Evolutionary conservation across 2,329 filamentous ascomycete species (phyloP).

Genomic region (Scedosporium aurantiacum): DNA sequence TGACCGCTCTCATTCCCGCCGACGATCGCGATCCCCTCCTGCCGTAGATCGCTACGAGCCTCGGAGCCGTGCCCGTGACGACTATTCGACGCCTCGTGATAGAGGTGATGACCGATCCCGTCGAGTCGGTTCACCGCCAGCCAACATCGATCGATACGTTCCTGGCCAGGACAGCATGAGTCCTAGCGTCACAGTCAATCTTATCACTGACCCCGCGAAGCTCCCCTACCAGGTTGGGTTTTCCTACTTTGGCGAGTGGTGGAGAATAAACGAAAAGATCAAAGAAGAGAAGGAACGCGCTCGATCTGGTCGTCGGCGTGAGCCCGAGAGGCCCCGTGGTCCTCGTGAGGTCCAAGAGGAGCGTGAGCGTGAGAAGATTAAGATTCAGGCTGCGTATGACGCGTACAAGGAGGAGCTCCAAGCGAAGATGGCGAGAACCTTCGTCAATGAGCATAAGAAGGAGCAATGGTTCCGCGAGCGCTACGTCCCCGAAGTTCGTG

Average conservation of each 20-base stretch:
- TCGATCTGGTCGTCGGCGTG: slow-evolving; percentile 57
- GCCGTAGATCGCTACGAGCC: slow-evolving; percentile 70
- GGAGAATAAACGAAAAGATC: slow-evolving; percentile 70
- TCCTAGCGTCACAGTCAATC: slow-evolving; percentile 43
- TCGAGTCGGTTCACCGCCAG: slow-evolving; percentile 48
- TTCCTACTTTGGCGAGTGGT: slow-evolving; percentile 80
- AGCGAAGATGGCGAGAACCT: slow-evolving; percentile 72
- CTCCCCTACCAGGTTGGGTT: slow-evolving; percentile 74
- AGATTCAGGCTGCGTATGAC: slow-evolving; percentile 62
- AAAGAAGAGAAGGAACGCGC: slow-evolving; percentile 69
- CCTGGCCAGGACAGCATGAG: slow-evolving; percentile 54
- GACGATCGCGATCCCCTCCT: slow-evolving; percentile 59
- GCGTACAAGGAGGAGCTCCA: slow-evolving; percentile 58
- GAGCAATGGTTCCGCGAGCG: slow-evolving; percentile 98
- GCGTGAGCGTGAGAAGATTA: slow-evolving; percentile 65
- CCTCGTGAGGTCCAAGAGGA: slow-evolving; percentile 60
- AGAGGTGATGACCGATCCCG: slow-evolving; percentile 46
- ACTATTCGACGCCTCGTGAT: slow-evolving; percentile 43
- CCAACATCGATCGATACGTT: slow-evolving; percentile 76
- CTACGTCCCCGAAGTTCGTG: slow-evolving; percentile 74
- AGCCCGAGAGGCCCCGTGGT: slow-evolving; percentile 51
- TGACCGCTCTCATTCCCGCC: slow-evolving; percentile 45
- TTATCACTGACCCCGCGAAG: slow-evolving; percentile 59
- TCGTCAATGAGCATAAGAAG: slow-evolving; percentile 83
- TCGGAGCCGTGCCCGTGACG: slow-evolving; percentile 51